Conservation (phyloP, 192 early-diverging fungal genomes). For the Rhizophagus sp. region DNA sequence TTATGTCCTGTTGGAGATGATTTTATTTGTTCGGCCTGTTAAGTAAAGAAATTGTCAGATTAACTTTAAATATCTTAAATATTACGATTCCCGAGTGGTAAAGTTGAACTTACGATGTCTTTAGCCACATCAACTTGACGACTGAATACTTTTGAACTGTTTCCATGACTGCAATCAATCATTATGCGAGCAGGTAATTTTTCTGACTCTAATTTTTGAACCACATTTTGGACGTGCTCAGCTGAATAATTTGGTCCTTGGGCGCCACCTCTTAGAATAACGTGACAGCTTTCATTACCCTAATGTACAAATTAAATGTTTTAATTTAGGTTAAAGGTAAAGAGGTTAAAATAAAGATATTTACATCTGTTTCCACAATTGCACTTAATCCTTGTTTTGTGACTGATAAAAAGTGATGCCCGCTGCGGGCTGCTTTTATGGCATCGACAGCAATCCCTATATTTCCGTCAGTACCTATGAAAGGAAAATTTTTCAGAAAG, state of each 20-base stretch:
- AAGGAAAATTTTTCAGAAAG: conserved; percentile 19
- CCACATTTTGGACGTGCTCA: conserved; percentile 60
- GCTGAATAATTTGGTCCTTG: conserved; percentile 90
- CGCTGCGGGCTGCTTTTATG: conserved; percentile 78
- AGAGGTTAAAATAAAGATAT: neutral
- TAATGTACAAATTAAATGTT: neutral
- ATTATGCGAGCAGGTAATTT: conserved; percentile 68
- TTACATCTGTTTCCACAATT: conserved; percentile 71
- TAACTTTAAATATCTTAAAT: conserved; percentile 4
- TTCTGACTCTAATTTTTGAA: conserved; percentile 60
- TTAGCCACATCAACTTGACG: conserved; percentile 82
- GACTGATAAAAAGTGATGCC: conserved; percentile 80
- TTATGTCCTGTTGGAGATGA: conserved; percentile 53
- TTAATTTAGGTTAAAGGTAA: neutral
- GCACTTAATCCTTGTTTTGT: conserved; percentile 84
- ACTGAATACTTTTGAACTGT: conserved; percentile 83
- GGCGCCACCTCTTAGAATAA: conserved; percentile 88
- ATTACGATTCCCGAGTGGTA: neutral
- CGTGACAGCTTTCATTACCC: conserved; percentile 91
- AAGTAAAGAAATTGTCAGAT: neutral
- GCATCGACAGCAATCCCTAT: conserved; percentile 89
- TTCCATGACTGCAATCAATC: conserved; percentile 97
- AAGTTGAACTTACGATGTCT: conserved; percentile 32
- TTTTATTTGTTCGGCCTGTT: conserved; percentile 17
- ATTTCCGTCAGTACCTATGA: conserved; percentile 65